Base-by-base conservation (phyloP, 768 basidiomycete genomes). In the Phaffia australis region DNA sequence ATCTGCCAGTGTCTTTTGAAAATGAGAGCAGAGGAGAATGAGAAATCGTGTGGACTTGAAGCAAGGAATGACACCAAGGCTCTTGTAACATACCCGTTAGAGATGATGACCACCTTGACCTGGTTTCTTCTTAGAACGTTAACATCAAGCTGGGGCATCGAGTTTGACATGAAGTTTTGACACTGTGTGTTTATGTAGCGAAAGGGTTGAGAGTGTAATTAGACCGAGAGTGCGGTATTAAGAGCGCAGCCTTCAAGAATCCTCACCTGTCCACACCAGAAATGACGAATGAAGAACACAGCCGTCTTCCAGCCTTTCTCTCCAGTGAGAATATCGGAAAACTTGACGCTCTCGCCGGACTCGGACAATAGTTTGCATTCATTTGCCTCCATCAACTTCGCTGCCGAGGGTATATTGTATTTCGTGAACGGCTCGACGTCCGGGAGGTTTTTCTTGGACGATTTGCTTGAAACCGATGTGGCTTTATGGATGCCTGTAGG, bases 261-360 rank as follows among this genome's bases (percentile, higher is more conserved):
- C 32, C 21, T 15, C 21, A 59, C 42, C 35, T 21, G 42, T 11
- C 75, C 75, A 68, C 75, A 77, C 72, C 73, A 76, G 68, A 75
- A 74, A 58, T 73, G 69, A 1, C 76, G 63, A 49, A 76, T 74
- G 66, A 74, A 76, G 69, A 77, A 76, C 3, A 77, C 70, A n/a
- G 74, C 72, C 9, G 75, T 76, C 52, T 72, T 72, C 23, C 70
- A 48, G 19, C 66, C 68, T 15, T 35, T 48, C 50, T 68, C 57
- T 35, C 51, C 30, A 47, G 63, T 46, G 51, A 72, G 61, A 64
- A 71, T 25, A 51, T 70, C 35, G 55, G 68, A 35, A 35, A 72
- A 72, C 35, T 66, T 63, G n/a, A 70, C 56, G 15, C 56, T 52
- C 29, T 42, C 46, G 5, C 71, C 71, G 47, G 51, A 23, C 62